A percentile compares a stretch with the other conserved stretches of the same genome.
Conservation (phyloP, 345 rosid species). For the Arabidopsis suecica region DNA sequence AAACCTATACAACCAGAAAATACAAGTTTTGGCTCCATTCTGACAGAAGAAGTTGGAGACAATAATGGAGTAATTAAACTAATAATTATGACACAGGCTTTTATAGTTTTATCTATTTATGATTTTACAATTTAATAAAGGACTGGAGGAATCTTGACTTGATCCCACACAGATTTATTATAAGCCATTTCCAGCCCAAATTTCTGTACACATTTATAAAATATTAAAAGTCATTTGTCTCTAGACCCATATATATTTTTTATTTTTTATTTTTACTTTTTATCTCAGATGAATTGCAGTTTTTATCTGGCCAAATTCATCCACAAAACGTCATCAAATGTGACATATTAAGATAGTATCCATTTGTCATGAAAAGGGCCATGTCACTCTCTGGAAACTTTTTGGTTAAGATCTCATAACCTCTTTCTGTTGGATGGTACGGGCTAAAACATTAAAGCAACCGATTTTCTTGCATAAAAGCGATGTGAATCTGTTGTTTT, state of each 20-base stretch:
- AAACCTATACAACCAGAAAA: constrained; percentile 37
- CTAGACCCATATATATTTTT: not conserved
- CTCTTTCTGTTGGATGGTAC: constrained; percentile 58
- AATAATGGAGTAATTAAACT: constrained; percentile 44
- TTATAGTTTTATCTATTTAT: constrained; percentile 30
- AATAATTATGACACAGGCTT: constrained; percentile 34
- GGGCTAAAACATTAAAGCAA: constrained; percentile 53
- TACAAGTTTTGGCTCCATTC: constrained; percentile 24
- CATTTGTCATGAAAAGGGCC: constrained; percentile 17
- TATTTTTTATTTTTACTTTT: not conserved
- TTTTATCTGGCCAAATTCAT: constrained; percentile 18
- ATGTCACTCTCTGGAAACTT: not conserved
- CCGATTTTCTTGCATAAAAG: constrained; percentile 42
- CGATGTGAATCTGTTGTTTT: constrained; percentile 19
- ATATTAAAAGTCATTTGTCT: not conserved
- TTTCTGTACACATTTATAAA: constrained; percentile 20
- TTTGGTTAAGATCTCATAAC: constrained; percentile 33
- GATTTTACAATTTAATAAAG: constrained; percentile 30
- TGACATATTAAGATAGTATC: constrained; percentile 13
- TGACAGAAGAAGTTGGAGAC: constrained; percentile 37
- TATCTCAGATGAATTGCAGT: constrained; percentile 2
- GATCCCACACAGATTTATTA: constrained; percentile 40
- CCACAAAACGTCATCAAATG: not conserved
- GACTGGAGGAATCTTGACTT: constrained; percentile 46
- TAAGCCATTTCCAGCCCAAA: constrained; percentile 37